Evolutionary conservation across 106 monocot species (phyloP), one percentile per base, ranked within the genome.

Genomic region (Cymbidium sinense): DNA sequence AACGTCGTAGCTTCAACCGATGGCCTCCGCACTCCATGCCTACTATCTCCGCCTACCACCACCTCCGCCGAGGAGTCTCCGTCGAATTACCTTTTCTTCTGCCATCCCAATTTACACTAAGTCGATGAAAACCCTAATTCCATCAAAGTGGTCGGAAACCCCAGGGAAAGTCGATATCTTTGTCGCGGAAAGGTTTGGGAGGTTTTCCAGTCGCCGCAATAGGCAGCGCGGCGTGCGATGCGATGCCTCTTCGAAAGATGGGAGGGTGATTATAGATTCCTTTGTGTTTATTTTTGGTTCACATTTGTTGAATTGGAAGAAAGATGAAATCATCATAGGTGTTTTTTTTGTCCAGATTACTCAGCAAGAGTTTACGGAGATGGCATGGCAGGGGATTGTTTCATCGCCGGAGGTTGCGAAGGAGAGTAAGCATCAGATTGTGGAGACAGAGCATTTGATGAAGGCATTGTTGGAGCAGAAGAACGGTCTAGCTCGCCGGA

Each of bases 341-440:
- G 61, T 33, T 50, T 11, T 79, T 84, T 25, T 4, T 33, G 2
- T 29, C 10, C 75, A 99, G 99, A 93, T 95, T 71, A 86, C 86
- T 4, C 99, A 95, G 80, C 90, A 95, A 85, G 99, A 99, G 20
- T 99, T 99, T 52, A 95, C 95, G 43, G 95, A 95, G 64, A 95
- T 99, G 95, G 95, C 92, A 70, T 99, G 99, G 99, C 99, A 99
- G 95, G 92, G 83, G 50, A 91, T 99, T 73, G 95, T 95, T 77
- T 82, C 89, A 43, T 93, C 95, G 17, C 99, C 95, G 75, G 99
- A 99, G 81, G 85, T 95, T 44, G 95, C 99, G 28, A 99, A 99
- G 79, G 92, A 93, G 86, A 92, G 83, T 80, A 99, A 99, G 65
- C 95, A 99, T 77, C 99, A 99, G 75, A 94, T 99, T 70, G 92